Base-by-base conservation (phyloP, 192 early-diverging fungal genomes). In the Mortierella antarctica region DNA sequence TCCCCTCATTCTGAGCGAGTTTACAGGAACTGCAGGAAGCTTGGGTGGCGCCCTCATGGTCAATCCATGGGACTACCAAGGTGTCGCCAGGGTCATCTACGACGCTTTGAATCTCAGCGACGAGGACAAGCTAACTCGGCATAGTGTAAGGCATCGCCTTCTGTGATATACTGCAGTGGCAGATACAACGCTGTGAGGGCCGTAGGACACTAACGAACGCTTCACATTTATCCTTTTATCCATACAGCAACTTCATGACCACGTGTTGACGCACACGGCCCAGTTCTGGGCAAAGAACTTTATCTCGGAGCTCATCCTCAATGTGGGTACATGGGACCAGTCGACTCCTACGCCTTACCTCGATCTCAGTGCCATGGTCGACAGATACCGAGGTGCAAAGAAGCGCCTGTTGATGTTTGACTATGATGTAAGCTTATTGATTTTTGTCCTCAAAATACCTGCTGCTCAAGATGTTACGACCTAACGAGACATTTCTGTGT, bases 1-100 rank as follows among this genome's bases (percentile, higher is more conserved):
- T 21, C 93, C 96, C 31, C 83, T 99, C 68, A 94, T 99, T 48
- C 82, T 99, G 55, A 95, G 94, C 65, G 97, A 99, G 82, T 99
- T 99, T 78, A 96, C 98, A 9, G 98, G 98, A 40, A 97, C 95
- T 20, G 94, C 95, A 10, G 93, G 93, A 8, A 91, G 90, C 21
- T 83, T 95, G 41, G 90, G 93, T 69, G 89, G 90, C 6, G 94
- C 95, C 14, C 86, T 93, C 20, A 86, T 96, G 55, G 95, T 96
- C 42, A 96, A 96, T 68, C 95, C 95, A 13, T 96, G 95, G 95
- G 93, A 96, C 76, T 93, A 88, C 62, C 65, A 76, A 60, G 94
- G 93, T n/a, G 94, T 96, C 17, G 92, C 95, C 13, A 74, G 83
- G 20, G 93, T 93, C 1, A 91, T 96, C 58, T 79, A 92, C 62